These are phyloP conservation scores for Podila clonocystis DNA, from an alignment of 192 early-diverging fungal species.

Conservation along the genomic window DNA sequence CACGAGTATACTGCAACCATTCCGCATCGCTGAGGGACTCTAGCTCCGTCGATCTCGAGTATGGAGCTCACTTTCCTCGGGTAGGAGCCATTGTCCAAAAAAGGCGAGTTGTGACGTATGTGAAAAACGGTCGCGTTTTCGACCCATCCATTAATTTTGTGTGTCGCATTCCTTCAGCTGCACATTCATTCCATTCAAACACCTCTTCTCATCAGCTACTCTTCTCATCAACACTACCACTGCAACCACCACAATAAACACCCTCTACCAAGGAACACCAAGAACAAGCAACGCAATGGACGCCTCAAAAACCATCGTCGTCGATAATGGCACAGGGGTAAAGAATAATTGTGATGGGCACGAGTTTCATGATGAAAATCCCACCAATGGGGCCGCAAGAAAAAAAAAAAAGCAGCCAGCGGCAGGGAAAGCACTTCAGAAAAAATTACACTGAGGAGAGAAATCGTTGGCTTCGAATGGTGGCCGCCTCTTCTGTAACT, in stretches of 20 bases:
- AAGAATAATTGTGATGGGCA: constrained; percentile 4
- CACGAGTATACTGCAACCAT: too few species aligned
- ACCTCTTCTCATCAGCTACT: background rate
- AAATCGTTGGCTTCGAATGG: too few species aligned
- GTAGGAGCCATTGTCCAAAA: too few species aligned
- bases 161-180: background rate
- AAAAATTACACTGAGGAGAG: too few species aligned
- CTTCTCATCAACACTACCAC: background rate
- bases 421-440: too few species aligned
- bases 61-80: too few species aligned
- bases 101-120: background rate
- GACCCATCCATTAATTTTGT: background rate
- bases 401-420: too few species aligned
- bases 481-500: too few species aligned
- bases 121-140: constrained; percentile 1
- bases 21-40: background rate
- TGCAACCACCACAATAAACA: background rate
- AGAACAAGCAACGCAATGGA: constrained; percentile 51
- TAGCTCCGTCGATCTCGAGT: background rate
- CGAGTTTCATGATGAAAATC: too few species aligned
- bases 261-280: background rate
- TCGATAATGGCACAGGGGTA: constrained; percentile 87
- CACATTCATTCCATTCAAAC: background rate
- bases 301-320: constrained; percentile 78
- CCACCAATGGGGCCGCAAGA: background rate